A percentile compares a stretch with the other conserved stretches of the same genome.
phyloP scores from a whole-genome alignment of 2,329 filamentous ascomycete species.

The Fusarium acutatum region DNA sequence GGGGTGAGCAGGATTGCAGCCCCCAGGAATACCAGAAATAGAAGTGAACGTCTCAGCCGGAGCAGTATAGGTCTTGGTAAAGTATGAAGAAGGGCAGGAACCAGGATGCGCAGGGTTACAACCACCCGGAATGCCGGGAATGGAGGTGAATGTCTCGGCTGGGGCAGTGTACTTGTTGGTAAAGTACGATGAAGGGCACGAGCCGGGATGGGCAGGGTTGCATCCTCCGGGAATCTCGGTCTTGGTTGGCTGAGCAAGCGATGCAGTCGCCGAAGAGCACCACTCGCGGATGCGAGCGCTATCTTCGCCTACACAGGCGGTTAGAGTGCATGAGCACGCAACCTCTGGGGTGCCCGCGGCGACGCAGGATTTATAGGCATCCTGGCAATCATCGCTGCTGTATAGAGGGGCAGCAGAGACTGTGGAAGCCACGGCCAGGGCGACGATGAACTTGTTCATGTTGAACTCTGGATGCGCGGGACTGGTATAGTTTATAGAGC shows the following conservation, averaged over 20 bases:
- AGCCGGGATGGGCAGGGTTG: background rate
- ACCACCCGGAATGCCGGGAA: slow-evolving; percentile 14
- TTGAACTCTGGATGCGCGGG: rapidly evolving
- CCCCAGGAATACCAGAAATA: background rate
- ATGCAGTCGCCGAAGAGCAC: slow-evolving; percentile 2
- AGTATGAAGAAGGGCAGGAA: slow-evolving; percentile 8
- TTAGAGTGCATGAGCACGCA: background rate
- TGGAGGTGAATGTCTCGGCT: background rate
- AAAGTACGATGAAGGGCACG: background rate
- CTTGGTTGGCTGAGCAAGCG: background rate
- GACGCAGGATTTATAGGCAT: background rate
- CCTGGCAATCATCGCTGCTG: background rate
- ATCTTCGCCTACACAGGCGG: background rate
- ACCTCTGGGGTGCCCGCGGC: background rate
- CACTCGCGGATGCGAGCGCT: background rate
- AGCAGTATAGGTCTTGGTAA: background rate
- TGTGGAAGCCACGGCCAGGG: background rate
- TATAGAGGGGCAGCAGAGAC: background rate
- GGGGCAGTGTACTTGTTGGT: background rate
- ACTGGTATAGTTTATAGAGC: background rate
- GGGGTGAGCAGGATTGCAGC: slow-evolving; percentile 20
- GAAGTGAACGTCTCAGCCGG: background rate
- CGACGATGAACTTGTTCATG: background rate
- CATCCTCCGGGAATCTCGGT: slow-evolving; percentile 4
- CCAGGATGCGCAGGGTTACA: slow-evolving; percentile 26